Evolutionary conservation across 495 filamentous ascomycete genomes (phyloP), one percentile per base, ranked within the genome.

Genomic region (Xylaria castorea): DNA sequence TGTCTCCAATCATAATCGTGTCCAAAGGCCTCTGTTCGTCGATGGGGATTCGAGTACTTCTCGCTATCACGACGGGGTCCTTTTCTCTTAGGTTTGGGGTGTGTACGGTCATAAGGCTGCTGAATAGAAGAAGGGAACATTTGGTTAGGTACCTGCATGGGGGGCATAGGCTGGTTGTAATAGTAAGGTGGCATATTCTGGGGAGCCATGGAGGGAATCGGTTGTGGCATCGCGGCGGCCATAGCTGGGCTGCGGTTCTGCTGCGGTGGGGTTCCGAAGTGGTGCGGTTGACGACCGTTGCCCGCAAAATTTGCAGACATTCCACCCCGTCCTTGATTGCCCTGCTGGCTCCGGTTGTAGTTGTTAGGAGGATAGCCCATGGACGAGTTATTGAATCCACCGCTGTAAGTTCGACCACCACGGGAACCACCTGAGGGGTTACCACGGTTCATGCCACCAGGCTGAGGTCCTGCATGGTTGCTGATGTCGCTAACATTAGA

Each of bases 401-500:
- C 91, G 75, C 92, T 91, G 67, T 92, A 89, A 72, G 86, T 87
- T 84, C 91, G 89, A 71, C 92, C 88, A 71, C 93, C 92, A 75
- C 93, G 91, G 68, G 91, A 88, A 72, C 86, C 80, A 60, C 79
- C 77, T 30, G 75, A 76, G 73, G 73, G 84, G 46, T 87, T 86
- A 53, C 82, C 80, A 36, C 83, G 79, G 63, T 76, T 71, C 72
- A 77, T 72, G 20, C 72, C 38, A 57, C 65, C 74, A 63, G 78
- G 80, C 75, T 88, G 88, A 68, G 89, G 89, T 68, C 86, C 86
- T 81, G 88, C 77, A 79, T 88, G 74, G 85, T 89, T 90, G 79
- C 87, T 87, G 83, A 91, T 89, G 66, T 97, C 93, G 81, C 90
- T 91, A 60, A 89, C 86, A 16, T 93, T 91, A 22, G 94, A 97